Evolutionary conservation across 2,329 filamentous ascomycete genomes (phyloP).

Genomic region (Diaporthe longicolla): DNA sequence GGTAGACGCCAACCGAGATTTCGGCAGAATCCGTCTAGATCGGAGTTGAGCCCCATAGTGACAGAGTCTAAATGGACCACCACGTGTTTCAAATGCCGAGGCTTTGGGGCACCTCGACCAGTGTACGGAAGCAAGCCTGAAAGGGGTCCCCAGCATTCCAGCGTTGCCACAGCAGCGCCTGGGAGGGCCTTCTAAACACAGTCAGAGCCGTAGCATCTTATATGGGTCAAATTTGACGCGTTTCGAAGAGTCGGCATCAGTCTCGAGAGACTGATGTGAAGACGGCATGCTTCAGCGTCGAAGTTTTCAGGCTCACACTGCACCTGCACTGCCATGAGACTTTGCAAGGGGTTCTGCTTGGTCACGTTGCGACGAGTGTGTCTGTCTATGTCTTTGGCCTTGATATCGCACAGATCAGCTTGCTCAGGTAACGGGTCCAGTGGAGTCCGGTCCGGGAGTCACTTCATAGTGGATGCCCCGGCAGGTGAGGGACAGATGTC

Average conservation of each 20-base stretch:
- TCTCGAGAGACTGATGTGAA: fast-evolving
- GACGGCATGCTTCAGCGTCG: no score
- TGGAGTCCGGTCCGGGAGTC: neutral
- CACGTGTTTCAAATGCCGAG: neutral
- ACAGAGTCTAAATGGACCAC: neutral
- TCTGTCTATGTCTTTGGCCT: no score
- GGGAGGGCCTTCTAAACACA: fast-evolving
- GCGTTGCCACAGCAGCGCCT: no score
- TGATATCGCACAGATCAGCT: neutral
- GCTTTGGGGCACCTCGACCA: no score
- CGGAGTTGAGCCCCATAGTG: neutral
- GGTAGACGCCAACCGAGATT: neutral
- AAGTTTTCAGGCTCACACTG: neutral
- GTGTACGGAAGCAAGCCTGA: no score
- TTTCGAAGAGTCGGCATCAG: fast-evolving
- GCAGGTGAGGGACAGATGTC: neutral
- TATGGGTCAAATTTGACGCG: neutral
- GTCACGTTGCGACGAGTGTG: no score
- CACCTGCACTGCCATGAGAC: neutral
- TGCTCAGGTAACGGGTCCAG: neutral
- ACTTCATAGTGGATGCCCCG: neutral
- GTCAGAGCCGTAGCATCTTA: neutral
- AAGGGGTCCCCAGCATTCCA: neutral
- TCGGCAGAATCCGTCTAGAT: neutral
- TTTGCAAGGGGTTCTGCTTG: neutral